Evolutionary conservation across 2,329 filamentous ascomycete genomes (phyloP), one percentile per base, ranked within the genome.

Genomic region (Curvularia verruculosa): DNA sequence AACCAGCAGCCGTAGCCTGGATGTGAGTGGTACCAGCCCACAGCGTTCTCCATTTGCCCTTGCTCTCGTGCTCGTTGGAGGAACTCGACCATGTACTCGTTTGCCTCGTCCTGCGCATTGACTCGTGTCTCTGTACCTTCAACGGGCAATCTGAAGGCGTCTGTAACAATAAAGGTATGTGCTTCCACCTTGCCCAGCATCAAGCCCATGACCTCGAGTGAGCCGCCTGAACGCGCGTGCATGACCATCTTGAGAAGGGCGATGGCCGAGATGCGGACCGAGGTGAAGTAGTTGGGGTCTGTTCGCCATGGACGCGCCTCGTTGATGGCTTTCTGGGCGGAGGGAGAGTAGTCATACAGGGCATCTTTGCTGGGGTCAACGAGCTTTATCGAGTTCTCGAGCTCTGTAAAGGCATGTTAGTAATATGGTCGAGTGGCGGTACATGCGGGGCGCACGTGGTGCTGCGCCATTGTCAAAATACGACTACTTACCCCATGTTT

Each of bases 221-320:
- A 87, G 55, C 95, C 94, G 64, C 95, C 95, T 0, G 92, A 93
- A n/a, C 95, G 90, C 9, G 95, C 95, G 76, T 99, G 95, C 91
- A 97, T 98, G 63, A 96, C 92, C 95, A 99, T 99, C 81, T 99
- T 99, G 67, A 98, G 86, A 57, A 99, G 85, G 5, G 95, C 95
- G 12, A 96, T 89, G 56, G 95, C 92, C 50, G 91, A 96, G 78
- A 99, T 94, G 70, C 93, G 91, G 45, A 98, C 92, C 52, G 90
- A 85, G 75, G 94, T 96, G 85, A 98, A 99, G 82, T 97, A 88
- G 77, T 92, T 84, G 0, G 89, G 88, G 72, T 97, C 88, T 45
- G 81, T 82, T 48, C 80, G 81, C 95, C 95, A 98, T 59, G 93
- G 92, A 52, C 85, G 85, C 21, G 83, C 81, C 10, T 83, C 79